Evolutionary conservation across 2,329 filamentous ascomycete species (phyloP), one percentile per base, ranked within the genome.

Genomic region (Aspergillus novoparasiticus): DNA sequence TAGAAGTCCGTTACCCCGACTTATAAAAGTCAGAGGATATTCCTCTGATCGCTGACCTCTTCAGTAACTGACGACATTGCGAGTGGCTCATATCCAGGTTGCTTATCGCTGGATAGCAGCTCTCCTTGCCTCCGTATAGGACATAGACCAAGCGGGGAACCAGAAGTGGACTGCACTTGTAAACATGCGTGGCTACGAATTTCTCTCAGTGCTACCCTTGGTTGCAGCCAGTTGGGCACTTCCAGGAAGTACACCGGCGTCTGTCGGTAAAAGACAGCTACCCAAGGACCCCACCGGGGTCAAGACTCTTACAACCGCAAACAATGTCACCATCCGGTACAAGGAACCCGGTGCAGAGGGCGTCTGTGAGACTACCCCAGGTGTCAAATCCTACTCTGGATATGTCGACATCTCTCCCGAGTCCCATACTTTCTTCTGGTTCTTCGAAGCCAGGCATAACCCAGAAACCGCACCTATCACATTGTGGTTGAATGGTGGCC

Each of bases 341-440:
- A 88, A 88, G 72, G 78, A 87, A 71, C 84, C 81, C 4, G 85
- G 85, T 4, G 85, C 75, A 58, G 73, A 76, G 46, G 76, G 73
- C 5, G 69, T 86, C 61, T 87, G 85, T 66, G 85, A 87, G 74
- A 80, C 84, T 3, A 83, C 85, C 21, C 83, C 83, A 1, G 80
- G 81, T 32, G 84, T 87, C 23, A 86, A 86, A 66, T 85, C 82
- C 32, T 87, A 83, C 68, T 82, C 83, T 1, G 84, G 85, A 26
- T 87, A 87, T 67, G 81, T 85, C 14, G 84, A 86, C 68, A 78
- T 86, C 10, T 80, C 74, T 5, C 77, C 81, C 3, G 75, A 84
- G 46, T 77, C 85, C 62, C 84, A 86, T 69, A 82, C 85, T 53
- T 76, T 77, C 68, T 81, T 87, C 73, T 87, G 82, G 80, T 85